Base-by-base conservation (phyloP, 495 filamentous ascomycete species). In the Cudoniella acicularis region DNA sequence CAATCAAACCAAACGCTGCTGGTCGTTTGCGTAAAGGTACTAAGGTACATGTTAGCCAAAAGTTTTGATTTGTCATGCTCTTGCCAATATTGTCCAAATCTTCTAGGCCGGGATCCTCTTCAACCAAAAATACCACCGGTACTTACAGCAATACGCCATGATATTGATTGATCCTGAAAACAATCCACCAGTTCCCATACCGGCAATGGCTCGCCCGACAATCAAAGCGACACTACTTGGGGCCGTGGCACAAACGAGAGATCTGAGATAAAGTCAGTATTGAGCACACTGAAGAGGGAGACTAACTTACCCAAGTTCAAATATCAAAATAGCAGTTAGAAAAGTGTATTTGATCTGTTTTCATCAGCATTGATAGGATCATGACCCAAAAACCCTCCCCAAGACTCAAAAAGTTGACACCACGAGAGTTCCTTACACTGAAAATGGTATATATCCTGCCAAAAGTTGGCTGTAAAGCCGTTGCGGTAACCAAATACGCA, bases 1-100 rank as follows among this genome's bases (percentile, higher is more conserved):
- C 88, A 56, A 96, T 81, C n/a, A 92, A 62, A 2, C 90, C 88
- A 47, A 87, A 89, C 55, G 85, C 91, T 26, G 85, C 75, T 0
- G 91, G 89, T 25, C 91, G 75, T 57, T 86, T 79, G 4, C 75
- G 70, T 3, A 95, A 72, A 0, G 91, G 89, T 10, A 94, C 83
- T 52, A 78, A 80, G 17, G 8, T n/a, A 8, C n/a, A n/a, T n/a
- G n/a, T n/a, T n/a, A n/a, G n/a, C n/a, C n/a, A n/a, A n/a, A n/a
- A n/a, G n/a, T n/a, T n/a, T n/a, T n/a, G n/a, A n/a, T n/a, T n/a
- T n/a, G n/a, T n/a, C n/a, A n/a, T n/a, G n/a, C n/a, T n/a, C n/a
- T n/a, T n/a, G n/a, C n/a, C n/a, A n/a, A n/a, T n/a, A n/a, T n/a
- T n/a, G n/a, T n/a, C n/a, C n/a, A n/a, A n/a, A n/a, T n/a, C n/a